These are phyloP conservation scores for Penicillium sp. DNA, from an alignment of 2,329 filamentous ascomycete genomes.

Conservation along the genomic window DNA sequence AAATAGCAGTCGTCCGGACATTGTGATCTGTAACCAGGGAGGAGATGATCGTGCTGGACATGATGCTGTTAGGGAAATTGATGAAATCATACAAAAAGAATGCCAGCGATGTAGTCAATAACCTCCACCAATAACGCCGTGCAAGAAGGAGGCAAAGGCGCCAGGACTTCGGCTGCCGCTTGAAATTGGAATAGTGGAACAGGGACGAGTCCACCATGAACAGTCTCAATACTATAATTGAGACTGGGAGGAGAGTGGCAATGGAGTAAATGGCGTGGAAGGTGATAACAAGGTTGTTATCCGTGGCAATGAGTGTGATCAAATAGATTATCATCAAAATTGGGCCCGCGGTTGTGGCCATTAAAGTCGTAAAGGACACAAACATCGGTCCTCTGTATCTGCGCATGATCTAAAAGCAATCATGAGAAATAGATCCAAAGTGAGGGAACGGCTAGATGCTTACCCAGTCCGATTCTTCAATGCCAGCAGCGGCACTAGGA, in stretches of 20 bases:
- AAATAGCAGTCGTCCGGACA: conserved; percentile 34
- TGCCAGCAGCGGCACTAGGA: conserved; percentile 37
- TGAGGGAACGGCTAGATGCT: not conserved
- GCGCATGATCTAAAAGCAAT: conserved; percentile 17
- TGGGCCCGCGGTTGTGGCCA: conserved; percentile 35
- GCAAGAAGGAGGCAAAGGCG: conserved; percentile 27
- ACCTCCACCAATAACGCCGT: conserved; percentile 28
- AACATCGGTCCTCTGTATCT: conserved; percentile 35
- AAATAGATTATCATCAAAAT: conserved; percentile 39
- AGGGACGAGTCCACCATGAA: conserved; percentile 37
- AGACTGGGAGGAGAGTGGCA: conserved; percentile 32
- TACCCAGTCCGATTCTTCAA: conserved; percentile 37
- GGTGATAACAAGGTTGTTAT: conserved; percentile 33
- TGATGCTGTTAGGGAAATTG: conserved; percentile 40
- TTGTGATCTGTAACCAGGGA: conserved; percentile 33
- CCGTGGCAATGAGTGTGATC: conserved; percentile 34
- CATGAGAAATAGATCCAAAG: not conserved
- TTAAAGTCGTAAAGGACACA: conserved; percentile 37
- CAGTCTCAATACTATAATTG: conserved; percentile 33
- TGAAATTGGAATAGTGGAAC: conserved; percentile 36
- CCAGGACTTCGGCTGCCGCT: conserved; percentile 22
- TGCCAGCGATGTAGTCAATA: conserved; percentile 33
- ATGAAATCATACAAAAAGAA: conserved; percentile 41
- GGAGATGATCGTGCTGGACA: conserved; percentile 36
- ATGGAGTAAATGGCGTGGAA: conserved; percentile 35